Conservation (phyloP, 2,329 filamentous ascomycete species). For the Aureobasidium lini region DNA sequence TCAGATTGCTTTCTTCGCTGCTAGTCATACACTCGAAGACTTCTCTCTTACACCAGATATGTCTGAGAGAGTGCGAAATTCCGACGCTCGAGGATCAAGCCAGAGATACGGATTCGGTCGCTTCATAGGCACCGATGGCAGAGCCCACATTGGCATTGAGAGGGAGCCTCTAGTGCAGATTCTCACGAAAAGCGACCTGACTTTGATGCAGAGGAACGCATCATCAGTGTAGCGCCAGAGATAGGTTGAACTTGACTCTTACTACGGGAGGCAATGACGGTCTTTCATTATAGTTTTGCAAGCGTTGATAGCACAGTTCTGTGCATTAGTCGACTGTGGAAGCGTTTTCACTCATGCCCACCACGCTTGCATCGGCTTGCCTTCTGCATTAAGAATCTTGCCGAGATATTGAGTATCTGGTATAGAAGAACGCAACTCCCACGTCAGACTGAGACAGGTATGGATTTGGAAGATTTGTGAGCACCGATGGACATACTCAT, state of each 20-base stretch:
- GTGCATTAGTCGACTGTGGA: too few relatives aligned
- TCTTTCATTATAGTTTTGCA: too few relatives aligned
- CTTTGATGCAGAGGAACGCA: background rate
- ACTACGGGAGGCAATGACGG: too few relatives aligned
- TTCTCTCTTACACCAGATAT: conserved; percentile 22
- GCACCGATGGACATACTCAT: too few relatives aligned
- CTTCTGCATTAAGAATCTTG: too few relatives aligned
- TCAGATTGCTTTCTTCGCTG: conserved; percentile 41
- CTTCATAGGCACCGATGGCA: conserved; percentile 43
- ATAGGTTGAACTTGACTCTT: background rate
- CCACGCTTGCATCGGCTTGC: too few relatives aligned
- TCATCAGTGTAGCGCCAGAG: background rate
- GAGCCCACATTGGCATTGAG: conserved; percentile 46
- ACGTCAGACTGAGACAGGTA: too few relatives aligned
- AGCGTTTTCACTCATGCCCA: too few relatives aligned
- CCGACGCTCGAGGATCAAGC: conserved; percentile 19
- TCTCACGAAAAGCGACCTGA: background rate
- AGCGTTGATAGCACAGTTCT: too few relatives aligned
- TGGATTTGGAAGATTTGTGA: too few relatives aligned
- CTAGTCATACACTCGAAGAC: conserved; percentile 38
- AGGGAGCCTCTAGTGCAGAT: conserved; percentile 31
- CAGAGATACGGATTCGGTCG: conserved; percentile 42
- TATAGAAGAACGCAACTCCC: too few relatives aligned
- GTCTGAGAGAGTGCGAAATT: conserved; percentile 17
- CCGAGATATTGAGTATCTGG: too few relatives aligned